Base-by-base conservation (phyloP, 75 land plant species). In the Larix kaempferi region DNA sequence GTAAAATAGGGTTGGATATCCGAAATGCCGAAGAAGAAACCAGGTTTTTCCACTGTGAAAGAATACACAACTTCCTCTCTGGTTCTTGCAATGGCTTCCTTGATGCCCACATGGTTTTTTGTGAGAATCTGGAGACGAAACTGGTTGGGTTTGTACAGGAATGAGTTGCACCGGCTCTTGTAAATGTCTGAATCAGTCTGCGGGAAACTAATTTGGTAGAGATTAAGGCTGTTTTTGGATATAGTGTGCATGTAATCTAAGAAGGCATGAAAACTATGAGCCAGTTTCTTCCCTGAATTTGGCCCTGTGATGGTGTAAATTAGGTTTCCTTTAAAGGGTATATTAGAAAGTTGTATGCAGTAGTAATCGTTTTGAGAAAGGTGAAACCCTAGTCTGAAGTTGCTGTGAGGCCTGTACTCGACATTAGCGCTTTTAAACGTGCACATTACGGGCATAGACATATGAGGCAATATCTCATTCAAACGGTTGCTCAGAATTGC, bases 41-140 rank as follows among this genome's bases (percentile, higher is more conserved):
- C 21, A 39, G 72, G 72, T 14, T 21, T 37, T 41, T 69, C 72
- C 17, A 69, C 33, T 5, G 72, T 10, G 7, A 69, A 69, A 41
- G 72, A 69, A 39, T 37, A 69, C 37, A 69, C 72, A 15, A 69
- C 72, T 16, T 6, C 44, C 49, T 41, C 72, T 2, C 35, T 44
- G 21, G 11, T 39, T 1, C 7, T 69, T 41, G 2, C 52, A 69
- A 69, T 33, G 23, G 72, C 72, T 69, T 69, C 52, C 44, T 69
- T 41, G 10, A 69, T 41, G 41, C 72, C 72, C 21, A n/a, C 25
- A n/a, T 69, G 41, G 1, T 35, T 35, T 2, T 69, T 39, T 69
- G 72, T 69, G 72, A 69, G 52, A 69, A 69, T 69, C 72, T 69
- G 72, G n/a, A 69, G 52, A 3, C 72, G 72, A 10, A 69, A 69